Conservation (phyloP, 2,329 filamentous ascomycete genomes). For the Zymoseptoria ardabiliae region DNA sequence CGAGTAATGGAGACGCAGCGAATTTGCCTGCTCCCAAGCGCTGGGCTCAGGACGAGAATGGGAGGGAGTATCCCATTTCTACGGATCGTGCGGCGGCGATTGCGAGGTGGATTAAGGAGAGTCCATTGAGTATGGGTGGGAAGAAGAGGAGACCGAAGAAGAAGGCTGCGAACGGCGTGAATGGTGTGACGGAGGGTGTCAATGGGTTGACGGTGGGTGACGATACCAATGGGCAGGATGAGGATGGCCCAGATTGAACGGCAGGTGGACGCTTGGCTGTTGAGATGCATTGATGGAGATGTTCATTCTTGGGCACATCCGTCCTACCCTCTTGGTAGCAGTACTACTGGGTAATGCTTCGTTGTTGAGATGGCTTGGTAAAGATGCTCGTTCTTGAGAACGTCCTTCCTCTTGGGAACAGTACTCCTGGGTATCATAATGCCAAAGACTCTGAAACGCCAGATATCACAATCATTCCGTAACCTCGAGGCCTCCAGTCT, state of each 20-base stretch:
- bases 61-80: constrained; percentile 60
- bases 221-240: constrained; percentile 9
- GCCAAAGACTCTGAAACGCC: neutral
- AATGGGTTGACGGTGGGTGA: constrained; percentile 6
- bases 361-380: neutral
- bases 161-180: constrained; percentile 13
- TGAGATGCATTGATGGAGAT: neutral
- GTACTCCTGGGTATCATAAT: neutral
- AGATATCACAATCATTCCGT: neutral
- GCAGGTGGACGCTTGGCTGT: neutral
- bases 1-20: constrained; percentile 4
- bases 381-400: no score
- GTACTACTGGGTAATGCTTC: no score
- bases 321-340: no score
- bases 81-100: constrained; percentile 64
- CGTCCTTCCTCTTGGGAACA: no score
- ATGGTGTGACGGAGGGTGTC: constrained; percentile 10
- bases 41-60: constrained; percentile 59
- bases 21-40: constrained; percentile 40
- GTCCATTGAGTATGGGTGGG: constrained; percentile 34
- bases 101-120: constrained; percentile 58
- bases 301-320: no score
- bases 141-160: constrained; percentile 30
- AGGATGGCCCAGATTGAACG: constrained; percentile 22
- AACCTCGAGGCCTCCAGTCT: neutral